Evolutionary conservation across 768 basidiomycete species (phyloP).

Genomic region (Russula brevipes): DNA sequence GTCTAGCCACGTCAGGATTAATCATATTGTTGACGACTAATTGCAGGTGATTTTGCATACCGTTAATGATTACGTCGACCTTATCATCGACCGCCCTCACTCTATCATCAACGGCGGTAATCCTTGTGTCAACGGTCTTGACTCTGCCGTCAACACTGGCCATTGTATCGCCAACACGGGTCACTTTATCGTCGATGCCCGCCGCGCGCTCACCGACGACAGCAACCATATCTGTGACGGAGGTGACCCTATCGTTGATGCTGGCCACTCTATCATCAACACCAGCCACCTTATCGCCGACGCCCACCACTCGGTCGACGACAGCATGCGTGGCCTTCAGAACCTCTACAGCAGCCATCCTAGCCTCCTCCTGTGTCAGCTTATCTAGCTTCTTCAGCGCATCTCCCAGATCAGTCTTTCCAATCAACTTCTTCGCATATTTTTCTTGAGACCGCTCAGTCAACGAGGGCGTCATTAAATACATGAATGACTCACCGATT

Average conservation of each 20-base stretch:
- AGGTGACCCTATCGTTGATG: not conserved
- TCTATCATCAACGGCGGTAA: not conserved
- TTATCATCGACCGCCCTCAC: not conserved
- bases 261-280: not conserved
- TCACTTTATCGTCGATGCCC: too few species aligned
- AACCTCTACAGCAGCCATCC: not conserved
- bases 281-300: not conserved
- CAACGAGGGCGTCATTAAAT: too few species aligned
- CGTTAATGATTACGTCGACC: not conserved
- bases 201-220: not conserved
- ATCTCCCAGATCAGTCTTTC: not conserved
- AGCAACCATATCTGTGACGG: not conserved
- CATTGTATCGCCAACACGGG: not conserved
- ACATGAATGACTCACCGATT: not conserved
- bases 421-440: not conserved
- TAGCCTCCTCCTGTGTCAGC: slow-evolving; percentile 1
- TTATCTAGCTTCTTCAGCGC: not conserved
- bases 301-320: not conserved
- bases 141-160: not conserved
- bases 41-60: not conserved
- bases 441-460: not conserved
- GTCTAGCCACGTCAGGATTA: not conserved
- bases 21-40: not conserved
- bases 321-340: not conserved
- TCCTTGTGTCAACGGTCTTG: not conserved